Evolutionary conservation across 306 rosid genomes (phyloP).

Genomic region (Sechiopsis laciniata): DNA sequence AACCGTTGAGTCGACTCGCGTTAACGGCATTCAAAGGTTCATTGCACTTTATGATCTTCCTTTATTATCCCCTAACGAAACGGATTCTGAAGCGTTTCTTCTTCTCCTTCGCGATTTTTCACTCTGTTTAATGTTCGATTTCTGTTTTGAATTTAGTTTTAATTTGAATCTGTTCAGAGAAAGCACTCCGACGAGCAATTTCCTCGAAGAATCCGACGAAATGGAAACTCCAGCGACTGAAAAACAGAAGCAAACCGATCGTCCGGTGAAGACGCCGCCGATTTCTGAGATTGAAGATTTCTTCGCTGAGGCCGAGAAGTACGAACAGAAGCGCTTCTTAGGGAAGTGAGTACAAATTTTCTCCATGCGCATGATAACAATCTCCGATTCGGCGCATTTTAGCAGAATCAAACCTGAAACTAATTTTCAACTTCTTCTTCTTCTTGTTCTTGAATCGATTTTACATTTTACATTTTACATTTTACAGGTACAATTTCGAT

Average conservation of each 20-base stretch:
- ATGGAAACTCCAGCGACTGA: slow-evolving; percentile 25
- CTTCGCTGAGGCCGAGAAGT: slow-evolving; percentile 63
- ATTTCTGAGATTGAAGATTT: slow-evolving; percentile 69
- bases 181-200: slow-evolving; percentile 38
- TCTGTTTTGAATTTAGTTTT: slow-evolving; percentile 4
- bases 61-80: slow-evolving; percentile 16
- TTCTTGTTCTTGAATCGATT: slow-evolving; percentile 20
- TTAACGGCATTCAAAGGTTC: slow-evolving; percentile 47
- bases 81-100: slow-evolving; percentile 23
- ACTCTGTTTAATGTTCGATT: background rate
- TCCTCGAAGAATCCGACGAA: slow-evolving; percentile 42
- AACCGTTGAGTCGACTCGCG: slow-evolving; percentile 38
- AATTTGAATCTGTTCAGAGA: slow-evolving; percentile 23
- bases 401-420: slow-evolving; percentile 45
- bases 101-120: slow-evolving; percentile 11
- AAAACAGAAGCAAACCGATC: slow-evolving; percentile 6
- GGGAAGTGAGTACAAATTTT: slow-evolving; percentile 53
- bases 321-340: slow-evolving; percentile 61
- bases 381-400: slow-evolving; percentile 31
- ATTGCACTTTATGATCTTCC: slow-evolving; percentile 16
- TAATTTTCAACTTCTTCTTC: slow-evolving; percentile 38
- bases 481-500: slow-evolving; percentile 88
- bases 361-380: slow-evolving; percentile 38
- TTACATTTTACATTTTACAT: slow-evolving; percentile 28
- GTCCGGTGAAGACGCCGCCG: slow-evolving; percentile 34